Evolutionary conservation across 2,329 filamentous ascomycete species (phyloP), one percentile per base, ranked within the genome.

Genomic region (Thielaviopsis euricoi): DNA sequence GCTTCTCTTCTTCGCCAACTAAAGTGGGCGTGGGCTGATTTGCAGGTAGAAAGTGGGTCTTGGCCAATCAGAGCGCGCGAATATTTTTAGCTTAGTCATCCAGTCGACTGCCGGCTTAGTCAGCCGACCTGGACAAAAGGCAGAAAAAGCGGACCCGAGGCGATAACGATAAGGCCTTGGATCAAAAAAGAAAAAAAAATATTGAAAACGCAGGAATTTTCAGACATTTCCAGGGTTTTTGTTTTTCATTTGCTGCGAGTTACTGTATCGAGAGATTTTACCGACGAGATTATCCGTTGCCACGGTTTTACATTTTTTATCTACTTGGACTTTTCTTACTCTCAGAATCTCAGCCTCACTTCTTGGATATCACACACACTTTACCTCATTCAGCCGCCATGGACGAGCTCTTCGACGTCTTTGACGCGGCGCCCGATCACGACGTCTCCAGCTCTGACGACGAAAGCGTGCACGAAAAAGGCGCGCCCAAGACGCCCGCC

Each of bases 371-470:
- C n/a, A n/a, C n/a, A n/a, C n/a, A n/a, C n/a, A n/a, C n/a, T n/a
- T n/a, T n/a, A n/a, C n/a, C n/a, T n/a, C 5, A 23, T 51, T 15
- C 17, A 33, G 19, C 29, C 46, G 40, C 22, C 43, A 88, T 87
- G 83, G 85, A 89, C 71, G 86, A 89, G 61, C 77, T 93, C 64
- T 93, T 93, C 65, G 83, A 87, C 65, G 86, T 89, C 59, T 91
- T 93, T 66, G 84, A 89, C 63, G 83, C 86, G 65, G 76, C 78
- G 67, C 74, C 81, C 53, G 68, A 75, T 21, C 67, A 64, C 53
- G 70, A 68, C 17, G 64, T n/a, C n/a, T n/a, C 67, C 58, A 65
- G 67, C 26, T 73, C 70, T 67, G 75, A 77, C 63, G 68, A 71
- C 61, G 71, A 76, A 53, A 56, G 43, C 55, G n/a, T 26, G 22